Evolutionary conservation across 1,139 yeast genomes (phyloP).

Genomic region (Saccharomyces pastorianus): DNA sequence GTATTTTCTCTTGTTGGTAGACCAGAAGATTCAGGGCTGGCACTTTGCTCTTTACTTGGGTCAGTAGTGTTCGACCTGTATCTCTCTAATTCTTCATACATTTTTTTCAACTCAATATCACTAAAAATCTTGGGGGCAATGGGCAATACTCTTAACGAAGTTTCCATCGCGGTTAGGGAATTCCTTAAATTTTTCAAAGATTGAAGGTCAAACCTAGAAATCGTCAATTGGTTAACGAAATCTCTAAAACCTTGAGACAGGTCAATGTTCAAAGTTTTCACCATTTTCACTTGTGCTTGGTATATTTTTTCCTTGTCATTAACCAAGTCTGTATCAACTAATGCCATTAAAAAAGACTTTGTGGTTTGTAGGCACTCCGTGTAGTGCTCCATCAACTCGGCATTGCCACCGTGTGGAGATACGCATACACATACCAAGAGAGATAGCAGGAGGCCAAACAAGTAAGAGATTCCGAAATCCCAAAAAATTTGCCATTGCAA

Average conservation of each 20-base stretch:
- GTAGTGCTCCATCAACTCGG: constrained; percentile 22
- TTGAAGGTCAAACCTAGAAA: constrained; percentile 32
- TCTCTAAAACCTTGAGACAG: constrained; percentile 39
- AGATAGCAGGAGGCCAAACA: constrained; percentile 37
- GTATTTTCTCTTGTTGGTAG: constrained; percentile 13
- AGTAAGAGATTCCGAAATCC: constrained; percentile 40
- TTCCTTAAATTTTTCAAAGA: constrained; percentile 36
- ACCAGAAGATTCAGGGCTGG: constrained; percentile 25
- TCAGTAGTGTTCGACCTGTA: constrained; percentile 2
- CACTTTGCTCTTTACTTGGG: constrained; percentile 7
- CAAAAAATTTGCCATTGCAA: constrained; percentile 35
- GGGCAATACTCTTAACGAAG: constrained; percentile 40
- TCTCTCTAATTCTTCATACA: constrained; percentile 11
- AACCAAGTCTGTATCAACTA: constrained; percentile 17
- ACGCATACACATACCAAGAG: constrained; percentile 32
- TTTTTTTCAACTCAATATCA: constrained; percentile 13
- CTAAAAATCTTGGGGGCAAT: constrained; percentile 17
- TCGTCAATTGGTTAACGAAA: constrained; percentile 36
- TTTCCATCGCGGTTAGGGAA: constrained; percentile 34
- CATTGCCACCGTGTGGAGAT: constrained; percentile 38
- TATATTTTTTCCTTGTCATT: constrained; percentile 15
- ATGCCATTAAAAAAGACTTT: constrained; percentile 21
- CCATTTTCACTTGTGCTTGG: constrained; percentile 28
- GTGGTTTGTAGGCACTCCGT: constrained; percentile 20
- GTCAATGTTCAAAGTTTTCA: constrained; percentile 28